These are phyloP conservation scores for Xylaria sp. DNA, from an alignment of 2,329 filamentous ascomycete species.

Conservation along the genomic window DNA sequence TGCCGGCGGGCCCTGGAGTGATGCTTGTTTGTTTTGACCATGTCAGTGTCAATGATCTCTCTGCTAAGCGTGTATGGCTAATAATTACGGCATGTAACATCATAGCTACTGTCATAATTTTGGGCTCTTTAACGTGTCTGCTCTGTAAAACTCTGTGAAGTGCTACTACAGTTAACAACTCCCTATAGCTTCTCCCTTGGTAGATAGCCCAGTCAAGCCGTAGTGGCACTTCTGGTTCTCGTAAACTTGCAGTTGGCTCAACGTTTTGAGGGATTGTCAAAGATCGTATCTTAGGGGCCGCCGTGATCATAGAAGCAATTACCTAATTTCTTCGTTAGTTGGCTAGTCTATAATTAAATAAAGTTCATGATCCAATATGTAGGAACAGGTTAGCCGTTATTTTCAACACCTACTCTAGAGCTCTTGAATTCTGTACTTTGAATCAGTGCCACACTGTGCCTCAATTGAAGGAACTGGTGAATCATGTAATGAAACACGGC, in stretches of 20 bases:
- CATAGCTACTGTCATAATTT: conserved; percentile 16
- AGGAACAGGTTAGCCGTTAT: neutral
- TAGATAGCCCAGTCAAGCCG: conserved; percentile 20
- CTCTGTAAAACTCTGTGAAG: conserved; percentile 15
- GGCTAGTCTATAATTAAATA: conserved; percentile 5
- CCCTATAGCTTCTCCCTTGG: conserved; percentile 28
- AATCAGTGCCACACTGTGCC: conserved; percentile 34
- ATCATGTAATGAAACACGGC: conserved; percentile 34
- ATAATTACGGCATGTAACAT: conserved; percentile 29
- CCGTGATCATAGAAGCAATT: conserved; percentile 31
- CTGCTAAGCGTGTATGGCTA: conserved; percentile 17
- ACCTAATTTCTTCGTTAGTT: conserved; percentile 23
- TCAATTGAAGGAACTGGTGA: conserved; percentile 29
- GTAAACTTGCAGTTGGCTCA: neutral
- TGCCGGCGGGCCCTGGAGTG: neutral
- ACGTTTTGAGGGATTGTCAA: neutral
- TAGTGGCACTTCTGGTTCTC: neutral
- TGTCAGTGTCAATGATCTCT: conserved; percentile 14
- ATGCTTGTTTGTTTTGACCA: neutral
- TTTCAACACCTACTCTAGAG: conserved; percentile 33
- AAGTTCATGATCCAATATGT: neutral
- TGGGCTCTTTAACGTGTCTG: neutral
- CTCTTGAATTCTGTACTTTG: conserved; percentile 34
- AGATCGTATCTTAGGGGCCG: conserved; percentile 1
- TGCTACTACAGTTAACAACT: conserved; percentile 19